Conservation (phyloP, 2,329 filamentous ascomycete genomes). For the Didymella keratinophila region DNA sequence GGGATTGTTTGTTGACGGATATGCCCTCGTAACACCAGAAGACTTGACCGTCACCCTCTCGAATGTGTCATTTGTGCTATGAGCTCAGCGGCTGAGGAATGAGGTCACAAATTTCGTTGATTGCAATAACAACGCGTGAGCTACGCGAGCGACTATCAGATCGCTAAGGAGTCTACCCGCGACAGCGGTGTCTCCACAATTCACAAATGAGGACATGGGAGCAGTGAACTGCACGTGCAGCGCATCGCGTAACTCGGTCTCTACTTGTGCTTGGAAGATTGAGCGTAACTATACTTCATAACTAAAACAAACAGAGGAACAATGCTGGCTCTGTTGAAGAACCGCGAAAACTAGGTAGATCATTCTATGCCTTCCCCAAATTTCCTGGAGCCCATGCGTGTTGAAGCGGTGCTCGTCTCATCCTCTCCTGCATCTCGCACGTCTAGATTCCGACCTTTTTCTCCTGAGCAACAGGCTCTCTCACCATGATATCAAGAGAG, state of each 20-base stretch:
- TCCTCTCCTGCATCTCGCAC: neutral
- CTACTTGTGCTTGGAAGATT: neutral
- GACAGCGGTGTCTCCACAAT: conserved; percentile 8
- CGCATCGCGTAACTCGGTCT: neutral
- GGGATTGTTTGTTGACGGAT: neutral
- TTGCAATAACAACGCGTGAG: conserved; percentile 2
- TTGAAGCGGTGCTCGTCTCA: conserved; percentile 34
- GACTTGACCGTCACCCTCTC: neutral
- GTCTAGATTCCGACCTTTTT: conserved; percentile 29
- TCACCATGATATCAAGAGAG: conserved; percentile 80
- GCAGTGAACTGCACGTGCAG: neutral
- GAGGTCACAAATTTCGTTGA: neutral
- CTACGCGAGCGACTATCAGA: conserved; percentile 3
- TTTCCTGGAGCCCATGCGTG: conserved; percentile 23
- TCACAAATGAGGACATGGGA: neutral
- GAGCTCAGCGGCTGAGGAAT: neutral
- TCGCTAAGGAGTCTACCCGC: conserved; percentile 1
- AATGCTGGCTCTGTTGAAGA: conserved; percentile 35
- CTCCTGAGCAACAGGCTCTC: conserved; percentile 63
- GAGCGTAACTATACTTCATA: neutral
- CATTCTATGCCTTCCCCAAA: neutral
- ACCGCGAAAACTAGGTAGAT: neutral
- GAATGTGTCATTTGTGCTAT: neutral
- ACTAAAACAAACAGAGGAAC: neutral
- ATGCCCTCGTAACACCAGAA: neutral